Evolutionary conservation across 768 basidiomycete species (phyloP), one percentile per base, ranked within the genome.

Genomic region (Rhizopogon vulgaris): DNA sequence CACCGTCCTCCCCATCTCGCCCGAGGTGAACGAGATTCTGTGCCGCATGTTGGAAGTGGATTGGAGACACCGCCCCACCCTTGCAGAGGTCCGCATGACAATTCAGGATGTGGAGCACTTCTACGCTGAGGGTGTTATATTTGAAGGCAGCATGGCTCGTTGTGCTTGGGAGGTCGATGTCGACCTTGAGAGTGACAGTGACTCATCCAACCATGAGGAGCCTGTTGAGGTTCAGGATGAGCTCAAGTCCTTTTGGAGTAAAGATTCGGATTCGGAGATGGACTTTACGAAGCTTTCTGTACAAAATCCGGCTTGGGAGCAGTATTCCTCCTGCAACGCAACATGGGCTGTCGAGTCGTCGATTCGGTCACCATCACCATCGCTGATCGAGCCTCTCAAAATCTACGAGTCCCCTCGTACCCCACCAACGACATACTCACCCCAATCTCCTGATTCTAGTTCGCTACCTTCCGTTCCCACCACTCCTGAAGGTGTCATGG

Each of bases 61-160:
- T 65, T 90, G 87, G 71, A 69, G 63, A 27, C 60, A 69, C 47
- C 72, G 81, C 63, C 68, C 76, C 67, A 61, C 78, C 65, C 51
- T 84, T 24, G 60, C 63, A 17, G 68, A 68, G 53, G 70, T 90
- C 49, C 79, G 84, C 30, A 63, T 71, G 38, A 78, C 78, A 30
- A 72, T 90, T 54, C 73, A 78, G 56, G 71, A 71, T 11, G 73
- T 90, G 38, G 69, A 73, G 38, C 79, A 72, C 53, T 89, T 90
- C 66, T 90, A 90, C 58, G 79, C 83, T 4, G 77, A 79, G n/a
- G 83, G 80, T 53, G 87, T 82, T 42, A 73, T 90, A 52, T 88
- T 90, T 56, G 87, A 90, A 62, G 87, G 85, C 42, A 87, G 84
- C 62, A 83, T 90, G 73, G 87, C 88, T 28, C 77, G 83, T 38